Evolutionary conservation across 257 asterid species (phyloP).

Genomic region (Capsicum chinense): DNA sequence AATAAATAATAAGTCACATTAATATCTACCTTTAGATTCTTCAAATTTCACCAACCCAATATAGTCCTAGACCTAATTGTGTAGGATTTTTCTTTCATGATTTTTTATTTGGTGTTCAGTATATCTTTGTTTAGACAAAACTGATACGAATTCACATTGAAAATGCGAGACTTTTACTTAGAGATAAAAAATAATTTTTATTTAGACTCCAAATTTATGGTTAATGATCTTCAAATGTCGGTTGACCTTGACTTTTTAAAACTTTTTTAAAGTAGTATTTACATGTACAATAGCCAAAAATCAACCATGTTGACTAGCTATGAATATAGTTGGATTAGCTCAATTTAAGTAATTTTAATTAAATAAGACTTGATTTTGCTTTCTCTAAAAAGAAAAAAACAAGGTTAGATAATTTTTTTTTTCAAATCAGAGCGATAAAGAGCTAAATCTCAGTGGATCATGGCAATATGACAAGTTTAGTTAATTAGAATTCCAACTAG

Average conservation of each 20-base stretch:
- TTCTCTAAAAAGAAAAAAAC: not conserved
- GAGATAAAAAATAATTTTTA: not conserved
- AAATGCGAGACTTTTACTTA: not conserved
- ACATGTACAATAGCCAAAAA: not conserved
- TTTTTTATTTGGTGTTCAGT: no score
- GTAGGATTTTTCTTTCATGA: not conserved
- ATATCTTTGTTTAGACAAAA: not conserved
- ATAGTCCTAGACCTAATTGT: not conserved
- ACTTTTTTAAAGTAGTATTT: not conserved
- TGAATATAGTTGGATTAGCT: not conserved
- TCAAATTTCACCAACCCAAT: slow-evolving; percentile 3
- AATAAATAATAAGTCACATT: not conserved
- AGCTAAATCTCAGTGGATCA: no score
- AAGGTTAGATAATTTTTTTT: no score
- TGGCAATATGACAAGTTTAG: not conserved
- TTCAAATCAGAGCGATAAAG: no score
- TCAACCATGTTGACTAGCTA: not conserved
- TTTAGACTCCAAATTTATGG: not conserved
- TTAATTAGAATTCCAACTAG: not conserved
- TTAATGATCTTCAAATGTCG: not conserved
- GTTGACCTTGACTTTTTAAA: not conserved
- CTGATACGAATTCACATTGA: not conserved
- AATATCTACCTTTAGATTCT: not conserved
- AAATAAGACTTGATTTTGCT: not conserved
- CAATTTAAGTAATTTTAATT: not conserved